Base-by-base conservation (phyloP, 2,329 filamentous ascomycete genomes). In the Stagonosporopsis tanaceti region DNA sequence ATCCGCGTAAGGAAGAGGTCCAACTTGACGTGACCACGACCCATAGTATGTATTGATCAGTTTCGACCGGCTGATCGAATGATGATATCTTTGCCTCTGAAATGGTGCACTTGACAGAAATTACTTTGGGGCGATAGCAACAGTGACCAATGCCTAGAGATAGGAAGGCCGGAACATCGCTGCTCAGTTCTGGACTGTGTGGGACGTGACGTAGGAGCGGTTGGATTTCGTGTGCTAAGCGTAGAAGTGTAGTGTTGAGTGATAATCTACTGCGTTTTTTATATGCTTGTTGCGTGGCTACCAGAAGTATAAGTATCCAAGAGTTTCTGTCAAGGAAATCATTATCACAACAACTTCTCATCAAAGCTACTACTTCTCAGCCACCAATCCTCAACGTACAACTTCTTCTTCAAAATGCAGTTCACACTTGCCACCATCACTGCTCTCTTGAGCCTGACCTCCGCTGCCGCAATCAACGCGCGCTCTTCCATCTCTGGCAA, bases 361-460 rank as follows among this genome's bases (percentile, higher is more conserved):
- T 38, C 30, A 24, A 3, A 35, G 25, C 30, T n/a, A 14, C 28
- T 14, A 20, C 30, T 12, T 30, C 40, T 24, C 24, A 20, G 17
- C 17, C 32, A n/a, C 6, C 9, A 24, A 5, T 8, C 6, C 2
- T 20, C 34, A 15, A 22, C 1, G n/a, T 7, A 1, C n/a, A 42
- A 17, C 24, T 20, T 30, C 38, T 25, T 22, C 34, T 28, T 35
- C 47, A 48, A n/a, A 11, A 66, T 66, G 63, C 57, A 60, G 28
- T 63, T 52, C 60, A 59, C 42, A 24, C 27, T 62, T 46, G n/a
- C 52, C 38, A 40, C 42, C 2, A 7, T 64, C 34, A 37, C 60
- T 15, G 34, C 62, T 50, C 50, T 66, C 30, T 17, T 66, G 30
- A 50, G 41, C 51, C 34, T 64, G 47, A 41, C 58, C 38, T 61